Evolutionary conservation across 1,139 yeast genomes (phyloP).

Genomic region (Hemisphaericaspora lyxosophila): DNA sequence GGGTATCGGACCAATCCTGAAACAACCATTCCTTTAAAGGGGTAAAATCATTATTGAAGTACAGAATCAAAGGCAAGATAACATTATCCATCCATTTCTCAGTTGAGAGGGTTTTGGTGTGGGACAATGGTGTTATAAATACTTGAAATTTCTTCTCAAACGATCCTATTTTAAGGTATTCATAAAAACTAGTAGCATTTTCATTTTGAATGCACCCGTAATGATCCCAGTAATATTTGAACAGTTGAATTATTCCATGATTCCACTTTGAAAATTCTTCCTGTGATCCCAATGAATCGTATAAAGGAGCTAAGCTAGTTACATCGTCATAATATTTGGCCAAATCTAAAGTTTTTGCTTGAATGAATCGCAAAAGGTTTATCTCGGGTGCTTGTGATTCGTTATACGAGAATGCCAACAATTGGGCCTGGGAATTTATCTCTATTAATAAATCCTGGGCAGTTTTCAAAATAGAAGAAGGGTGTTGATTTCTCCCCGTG

Average conservation of each 20-base stretch:
- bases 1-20: slow-evolving; percentile 3
- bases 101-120: slow-evolving; percentile 15
- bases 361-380: slow-evolving; percentile 21
- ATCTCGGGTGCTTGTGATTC: slow-evolving; percentile 4
- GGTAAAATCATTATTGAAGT: slow-evolving; percentile 21
- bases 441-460: slow-evolving; percentile 20
- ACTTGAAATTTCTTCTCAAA: slow-evolving; percentile 20
- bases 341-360: slow-evolving; percentile 24
- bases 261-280: slow-evolving; percentile 29
- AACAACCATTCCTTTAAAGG: slow-evolving; percentile 32
- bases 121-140: slow-evolving; percentile 25
- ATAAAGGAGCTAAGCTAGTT: slow-evolving; percentile 17
- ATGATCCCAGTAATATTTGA: slow-evolving; percentile 29
- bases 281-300: slow-evolving; percentile 15
- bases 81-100: slow-evolving; percentile 30
- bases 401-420: slow-evolving; percentile 6
- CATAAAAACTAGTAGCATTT: slow-evolving; percentile 13
- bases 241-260: slow-evolving; percentile 30
- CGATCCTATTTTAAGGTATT: slow-evolving; percentile 15
- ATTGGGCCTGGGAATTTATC: slow-evolving; percentile 8
- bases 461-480: slow-evolving; percentile 12
- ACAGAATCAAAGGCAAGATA: slow-evolving; percentile 29
- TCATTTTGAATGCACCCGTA: slow-evolving; percentile 20
- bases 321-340: slow-evolving; percentile 22
- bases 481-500: too few species aligned